Evolutionary conservation across 2,329 filamentous ascomycete genomes (phyloP).

Genomic region (Cyphellophora attinorum): DNA sequence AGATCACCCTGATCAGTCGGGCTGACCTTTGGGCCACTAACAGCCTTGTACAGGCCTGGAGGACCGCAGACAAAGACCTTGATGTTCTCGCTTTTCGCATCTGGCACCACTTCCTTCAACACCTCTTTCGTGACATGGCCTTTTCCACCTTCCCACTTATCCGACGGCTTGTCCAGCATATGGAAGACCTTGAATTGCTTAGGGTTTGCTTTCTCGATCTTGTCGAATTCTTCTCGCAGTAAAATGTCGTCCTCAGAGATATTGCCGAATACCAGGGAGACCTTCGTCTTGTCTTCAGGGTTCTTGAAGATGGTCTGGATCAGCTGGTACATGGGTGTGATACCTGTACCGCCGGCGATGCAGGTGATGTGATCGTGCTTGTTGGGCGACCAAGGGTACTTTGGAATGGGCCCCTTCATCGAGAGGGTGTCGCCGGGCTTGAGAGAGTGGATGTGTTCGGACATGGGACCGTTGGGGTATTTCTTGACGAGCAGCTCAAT

Average conservation of each 20-base stretch:
- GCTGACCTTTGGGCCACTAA: conserved; percentile 82
- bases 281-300: conserved; percentile 93
- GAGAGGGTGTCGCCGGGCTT: conserved; percentile 71
- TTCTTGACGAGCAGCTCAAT: conserved; percentile 86
- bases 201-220: conserved; percentile 90
- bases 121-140: conserved; percentile 85
- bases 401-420: conserved; percentile 91
- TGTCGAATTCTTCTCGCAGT: conserved; percentile 71
- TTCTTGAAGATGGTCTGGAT: conserved; percentile 87
- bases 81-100: conserved; percentile 83
- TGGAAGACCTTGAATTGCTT: conserved; percentile 95
- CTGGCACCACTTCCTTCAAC: conserved; percentile 86
- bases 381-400: conserved; percentile 82
- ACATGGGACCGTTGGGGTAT: conserved; percentile 89
- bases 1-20: conserved; percentile 93
- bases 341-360: conserved; percentile 89
- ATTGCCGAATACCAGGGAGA: conserved; percentile 91
- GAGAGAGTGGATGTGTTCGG: conserved; percentile 75
- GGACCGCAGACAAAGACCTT: conserved; percentile 97
- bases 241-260: conserved; percentile 83
- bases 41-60: conserved; percentile 83
- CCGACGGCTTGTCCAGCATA: conserved; percentile 73
- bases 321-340: conserved; percentile 97
- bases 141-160: conserved; percentile 65
- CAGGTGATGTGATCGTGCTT: conserved; percentile 70